Evolutionary conservation across 2,329 filamentous ascomycete genomes (phyloP), one percentile per base, ranked within the genome.

Genomic region (Aspergillus thermomutatus): DNA sequence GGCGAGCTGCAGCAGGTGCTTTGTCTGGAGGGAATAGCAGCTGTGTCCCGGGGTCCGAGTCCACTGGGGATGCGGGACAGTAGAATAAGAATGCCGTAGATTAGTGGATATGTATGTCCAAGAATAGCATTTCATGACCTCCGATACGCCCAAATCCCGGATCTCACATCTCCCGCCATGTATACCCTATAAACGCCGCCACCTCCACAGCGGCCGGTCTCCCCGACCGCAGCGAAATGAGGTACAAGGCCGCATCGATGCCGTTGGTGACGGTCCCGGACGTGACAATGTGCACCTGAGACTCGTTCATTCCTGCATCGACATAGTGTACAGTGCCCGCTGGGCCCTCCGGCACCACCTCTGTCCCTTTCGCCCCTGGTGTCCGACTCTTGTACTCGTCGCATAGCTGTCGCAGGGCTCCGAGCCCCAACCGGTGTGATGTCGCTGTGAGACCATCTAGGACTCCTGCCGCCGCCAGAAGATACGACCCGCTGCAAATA

Each of bases 391-490:
- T 28, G 5, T 50, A 50, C 19, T n/a, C 28, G 4, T 26, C 52
- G n/a, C 21, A 19, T 9, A 23, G 10, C 1, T n/a, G 3, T 14
- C 28, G 52, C 25, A 47, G 19, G 3, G 23, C 3, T 3, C 31
- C 43, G 6, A 53, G 52, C 10, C 23, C 28, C 14, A 53, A 45
- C 7, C 52, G 27, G 23, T 53, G 52, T 11, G 27, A 37, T 11
- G 52, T 53, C 8, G 52, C 52, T 9, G 45, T 23, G n/a, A 34
- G n/a, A 2, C 52, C 52, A n/a, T 48, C 45, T 14, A 53, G 45
- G 5, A 26, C 27, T 11, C 52, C 52, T n/a, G 27, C 31, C 7
- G 46, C 45, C 6, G 41, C 43, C 0, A 31, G 40, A 4, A 53
- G 40, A 28, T 53, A 37, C 11, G 52, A 46, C 6, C 31, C 40